phyloP scores from a whole-genome alignment of 2,329 filamentous ascomycete species.

The Pestalotiopsis sp. region DNA sequence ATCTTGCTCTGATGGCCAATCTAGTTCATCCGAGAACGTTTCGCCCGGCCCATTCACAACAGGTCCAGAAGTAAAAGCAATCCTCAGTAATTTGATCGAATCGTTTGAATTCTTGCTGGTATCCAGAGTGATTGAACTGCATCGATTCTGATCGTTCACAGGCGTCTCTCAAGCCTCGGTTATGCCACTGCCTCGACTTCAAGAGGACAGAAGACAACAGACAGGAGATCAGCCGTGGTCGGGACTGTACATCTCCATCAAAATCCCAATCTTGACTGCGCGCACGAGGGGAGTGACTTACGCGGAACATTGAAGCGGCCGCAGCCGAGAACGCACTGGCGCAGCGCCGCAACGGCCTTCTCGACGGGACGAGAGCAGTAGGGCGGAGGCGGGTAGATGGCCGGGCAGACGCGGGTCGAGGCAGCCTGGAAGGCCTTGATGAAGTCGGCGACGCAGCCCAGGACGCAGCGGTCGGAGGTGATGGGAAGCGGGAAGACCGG shows the following conservation, averaged over 20 bases:
- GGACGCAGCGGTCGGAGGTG: not conserved
- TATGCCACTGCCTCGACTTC: not conserved
- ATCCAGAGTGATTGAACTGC: too few species aligned
- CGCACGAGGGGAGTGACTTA: not conserved
- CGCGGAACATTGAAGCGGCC: not conserved
- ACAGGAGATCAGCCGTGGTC: not conserved
- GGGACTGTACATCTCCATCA: not conserved
- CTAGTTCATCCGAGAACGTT: too few species aligned
- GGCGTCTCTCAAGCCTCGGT: not conserved
- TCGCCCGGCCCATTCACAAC: too few species aligned
- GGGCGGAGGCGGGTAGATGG: not conserved
- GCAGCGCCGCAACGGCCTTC: not conserved
- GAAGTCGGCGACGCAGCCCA: not conserved
- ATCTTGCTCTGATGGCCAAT: too few species aligned
- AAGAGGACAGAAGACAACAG: not conserved
- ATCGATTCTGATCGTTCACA: not conserved
- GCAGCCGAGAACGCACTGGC: not conserved
- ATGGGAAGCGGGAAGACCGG: not conserved
- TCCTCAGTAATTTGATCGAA: too few species aligned
- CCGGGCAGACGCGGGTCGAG: not conserved
- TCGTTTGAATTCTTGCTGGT: too few species aligned
- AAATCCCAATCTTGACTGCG: not conserved
- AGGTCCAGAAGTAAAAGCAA: too few species aligned
- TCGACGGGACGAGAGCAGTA: not conserved
- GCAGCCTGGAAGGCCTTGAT: not conserved